A percentile compares a stretch with the other conserved stretches of the same genome.
These are phyloP conservation scores for Nyssa sinensis DNA, from an alignment of 148 eudicot species.

Conservation along the genomic window DNA sequence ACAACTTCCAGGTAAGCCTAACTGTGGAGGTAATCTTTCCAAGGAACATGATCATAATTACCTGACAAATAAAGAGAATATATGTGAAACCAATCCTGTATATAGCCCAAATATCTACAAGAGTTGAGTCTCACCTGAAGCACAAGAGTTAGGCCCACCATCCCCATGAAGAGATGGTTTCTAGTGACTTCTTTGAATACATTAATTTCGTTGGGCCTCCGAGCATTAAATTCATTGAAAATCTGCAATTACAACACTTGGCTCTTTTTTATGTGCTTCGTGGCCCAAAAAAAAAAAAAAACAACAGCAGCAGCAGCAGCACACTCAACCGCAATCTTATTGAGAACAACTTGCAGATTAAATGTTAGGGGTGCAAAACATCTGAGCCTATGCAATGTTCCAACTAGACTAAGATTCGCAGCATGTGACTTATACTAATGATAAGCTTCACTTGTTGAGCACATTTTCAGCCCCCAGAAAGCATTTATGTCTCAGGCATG, in stretches of 20 bases:
- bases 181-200: slow-evolving; percentile 72
- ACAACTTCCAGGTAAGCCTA: slow-evolving; percentile 71
- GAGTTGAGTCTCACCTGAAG: slow-evolving; percentile 64
- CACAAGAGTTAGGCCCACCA: slow-evolving; percentile 58
- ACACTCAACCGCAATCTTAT: neutral
- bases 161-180: slow-evolving; percentile 74
- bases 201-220: slow-evolving; percentile 87
- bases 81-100: no score
- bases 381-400: neutral
- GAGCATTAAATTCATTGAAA: slow-evolving; percentile 93
- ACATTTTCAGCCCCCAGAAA: neutral
- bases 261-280: neutral
- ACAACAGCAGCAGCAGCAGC: no score
- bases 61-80: slow-evolving; percentile 28
- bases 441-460: neutral
- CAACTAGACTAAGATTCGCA: no score
- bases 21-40: slow-evolving; percentile 81
- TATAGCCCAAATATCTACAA: no score
- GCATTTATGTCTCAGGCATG: neutral
- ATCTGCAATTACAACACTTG: slow-evolving; percentile 41
- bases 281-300: neutral
- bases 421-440: no score
- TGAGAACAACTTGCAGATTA: neutral
- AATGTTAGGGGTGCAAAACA: neutral
- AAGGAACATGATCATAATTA: slow-evolving; percentile 72